Evolutionary conservation across 148 eudicot species (phyloP).

Genomic region (Rhododendron griersonianum): DNA sequence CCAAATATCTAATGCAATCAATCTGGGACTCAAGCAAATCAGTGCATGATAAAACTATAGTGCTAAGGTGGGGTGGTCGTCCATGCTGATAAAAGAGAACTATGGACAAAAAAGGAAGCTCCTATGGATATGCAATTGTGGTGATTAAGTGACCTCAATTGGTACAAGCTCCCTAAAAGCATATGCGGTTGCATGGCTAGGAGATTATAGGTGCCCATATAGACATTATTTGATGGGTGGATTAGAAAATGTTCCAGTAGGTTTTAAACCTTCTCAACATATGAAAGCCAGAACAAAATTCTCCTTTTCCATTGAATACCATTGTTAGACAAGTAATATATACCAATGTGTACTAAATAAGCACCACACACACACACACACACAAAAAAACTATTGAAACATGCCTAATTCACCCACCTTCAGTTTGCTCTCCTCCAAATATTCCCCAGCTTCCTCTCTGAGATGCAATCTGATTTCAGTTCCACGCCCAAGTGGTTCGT

Average conservation of each 20-base stretch:
- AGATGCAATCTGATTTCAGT: slow-evolving; percentile 96
- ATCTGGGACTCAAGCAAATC: not conserved
- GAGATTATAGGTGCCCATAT: no score
- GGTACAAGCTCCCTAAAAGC: not conserved
- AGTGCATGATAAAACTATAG: no score
- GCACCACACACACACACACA: no score
- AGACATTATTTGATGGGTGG: no score
- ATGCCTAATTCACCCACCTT: no score
- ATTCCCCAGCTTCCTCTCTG: slow-evolving; percentile 92
- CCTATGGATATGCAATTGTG: not conserved
- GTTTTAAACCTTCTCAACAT: not conserved
- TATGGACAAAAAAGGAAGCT: not conserved
- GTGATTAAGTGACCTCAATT: not conserved
- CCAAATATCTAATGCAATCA: not conserved
- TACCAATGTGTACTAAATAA: not conserved
- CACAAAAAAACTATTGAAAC: no score
- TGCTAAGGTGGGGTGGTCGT: no score
- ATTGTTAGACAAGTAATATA: not conserved
- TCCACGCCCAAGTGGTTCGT: slow-evolving; percentile 95
- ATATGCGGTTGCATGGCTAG: no score
- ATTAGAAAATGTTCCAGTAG: not conserved
- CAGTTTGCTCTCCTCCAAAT: no score
- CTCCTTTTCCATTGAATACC: not conserved
- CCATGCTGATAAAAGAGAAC: not conserved
- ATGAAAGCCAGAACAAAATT: not conserved